Evolutionary conservation across 805 yeast genomes (phyloP).

Genomic region (Candida fluviatilis): DNA sequence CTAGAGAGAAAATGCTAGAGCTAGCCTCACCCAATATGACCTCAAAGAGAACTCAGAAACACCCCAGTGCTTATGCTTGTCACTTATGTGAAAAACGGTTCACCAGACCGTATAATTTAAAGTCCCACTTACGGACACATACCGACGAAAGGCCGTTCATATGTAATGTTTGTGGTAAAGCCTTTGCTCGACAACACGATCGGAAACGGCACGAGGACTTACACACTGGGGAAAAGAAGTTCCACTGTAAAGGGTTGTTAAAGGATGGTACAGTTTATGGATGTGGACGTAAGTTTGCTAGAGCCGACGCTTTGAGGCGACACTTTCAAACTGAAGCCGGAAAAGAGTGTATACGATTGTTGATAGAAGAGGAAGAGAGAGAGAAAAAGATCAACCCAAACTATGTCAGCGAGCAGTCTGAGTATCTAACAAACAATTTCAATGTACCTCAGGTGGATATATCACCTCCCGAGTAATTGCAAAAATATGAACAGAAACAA

Average conservation of each 20-base stretch:
- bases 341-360: constrained; percentile 35
- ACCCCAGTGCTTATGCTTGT: constrained; percentile 74
- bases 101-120: constrained; percentile 89
- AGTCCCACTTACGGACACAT: constrained; percentile 88
- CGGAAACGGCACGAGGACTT: constrained; percentile 46
- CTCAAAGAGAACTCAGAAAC: constrained; percentile 58
- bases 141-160: constrained; percentile 78
- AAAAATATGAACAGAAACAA: neutral
- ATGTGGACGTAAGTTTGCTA: constrained; percentile 43
- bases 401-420: constrained; percentile 5
- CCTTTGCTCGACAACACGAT: constrained; percentile 54
- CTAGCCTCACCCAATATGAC: constrained; percentile 56
- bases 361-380: constrained; percentile 38
- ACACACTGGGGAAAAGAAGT: constrained; percentile 73
- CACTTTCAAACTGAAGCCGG: constrained; percentile 48
- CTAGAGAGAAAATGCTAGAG: constrained; percentile 59
- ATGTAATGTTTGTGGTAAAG: constrained; percentile 72
- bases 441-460: constrained; percentile 34
- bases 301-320: constrained; percentile 43
- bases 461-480: constrained; percentile 30
- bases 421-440: constrained; percentile 15
- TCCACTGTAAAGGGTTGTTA: constrained; percentile 63
- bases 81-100: constrained; percentile 80
- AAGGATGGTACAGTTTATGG: constrained; percentile 51
- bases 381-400: constrained; percentile 16